These are phyloP conservation scores for Pleurotus eryngii DNA, from an alignment of 768 basidiomycete genomes.

Conservation along the genomic window DNA sequence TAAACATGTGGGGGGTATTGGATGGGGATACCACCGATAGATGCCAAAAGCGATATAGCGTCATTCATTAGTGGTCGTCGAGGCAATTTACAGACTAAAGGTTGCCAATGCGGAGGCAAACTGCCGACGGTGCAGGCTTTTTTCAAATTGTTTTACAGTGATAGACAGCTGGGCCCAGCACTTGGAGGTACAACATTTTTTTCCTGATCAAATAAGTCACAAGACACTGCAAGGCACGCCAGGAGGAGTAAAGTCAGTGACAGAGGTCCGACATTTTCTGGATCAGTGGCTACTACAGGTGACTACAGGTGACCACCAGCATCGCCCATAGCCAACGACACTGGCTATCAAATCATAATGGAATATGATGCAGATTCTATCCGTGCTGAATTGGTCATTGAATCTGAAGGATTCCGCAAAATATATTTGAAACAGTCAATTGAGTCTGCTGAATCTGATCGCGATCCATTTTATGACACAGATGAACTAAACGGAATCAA, in stretches of 20 bases:
- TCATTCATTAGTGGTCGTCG: neutral
- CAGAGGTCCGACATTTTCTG: neutral
- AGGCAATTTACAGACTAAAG: neutral
- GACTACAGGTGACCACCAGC: neutral
- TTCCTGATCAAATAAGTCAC: slow-evolving; percentile 9
- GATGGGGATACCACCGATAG: neutral
- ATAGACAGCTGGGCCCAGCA: slow-evolving; percentile 6
- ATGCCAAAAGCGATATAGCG: neutral
- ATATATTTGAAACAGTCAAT: slow-evolving; percentile 3
- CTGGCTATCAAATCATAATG: neutral
- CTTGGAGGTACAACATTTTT: slow-evolving; percentile 3
- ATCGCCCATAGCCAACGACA: neutral
- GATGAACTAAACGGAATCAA: slow-evolving; percentile 9
- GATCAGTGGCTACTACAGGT: neutral
- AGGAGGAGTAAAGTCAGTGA: neutral
- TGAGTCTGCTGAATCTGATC: slow-evolving; percentile 8
- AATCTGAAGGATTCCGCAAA: neutral
- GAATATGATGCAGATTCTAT: neutral
- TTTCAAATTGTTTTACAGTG: slow-evolving; percentile 8
- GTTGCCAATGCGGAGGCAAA: slow-evolving; percentile 7
- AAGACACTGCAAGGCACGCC: slow-evolving; percentile 8
- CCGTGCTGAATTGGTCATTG: too few relatives aligned
- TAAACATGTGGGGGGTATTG: neutral
- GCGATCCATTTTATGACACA: slow-evolving; percentile 8
- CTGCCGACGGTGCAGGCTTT: slow-evolving; percentile 4